Conservation (phyloP, 2,329 filamentous ascomycete genomes). For the Fragosphaeria purpurea region DNA sequence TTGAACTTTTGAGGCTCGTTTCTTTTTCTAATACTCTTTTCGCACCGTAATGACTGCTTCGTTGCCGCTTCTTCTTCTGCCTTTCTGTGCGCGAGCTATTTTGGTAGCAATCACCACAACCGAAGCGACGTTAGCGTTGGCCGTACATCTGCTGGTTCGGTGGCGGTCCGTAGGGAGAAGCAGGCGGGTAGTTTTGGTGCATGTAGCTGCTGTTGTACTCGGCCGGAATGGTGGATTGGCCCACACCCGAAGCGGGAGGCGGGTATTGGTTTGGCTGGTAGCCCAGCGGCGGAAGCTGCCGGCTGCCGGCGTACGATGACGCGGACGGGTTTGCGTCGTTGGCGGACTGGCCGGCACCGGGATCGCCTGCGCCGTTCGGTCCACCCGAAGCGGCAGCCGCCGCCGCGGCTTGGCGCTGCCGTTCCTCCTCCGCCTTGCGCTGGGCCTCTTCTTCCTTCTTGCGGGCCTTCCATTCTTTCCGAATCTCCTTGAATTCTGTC, state of each 20-base stretch:
- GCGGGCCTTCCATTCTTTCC: conserved; percentile 97
- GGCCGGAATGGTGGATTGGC: conserved; percentile 42
- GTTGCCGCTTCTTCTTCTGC: too few species aligned
- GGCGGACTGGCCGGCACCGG: conserved; percentile 36
- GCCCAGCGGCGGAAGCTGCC: conserved; percentile 66
- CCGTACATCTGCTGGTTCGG: conserved; percentile 49
- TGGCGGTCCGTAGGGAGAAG: conserved; percentile 48
- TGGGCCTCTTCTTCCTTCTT: conserved; percentile 96
- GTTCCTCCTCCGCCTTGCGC: conserved; percentile 85
- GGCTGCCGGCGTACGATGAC: conserved; percentile 47
- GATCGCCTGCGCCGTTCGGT: conserved; percentile 42
- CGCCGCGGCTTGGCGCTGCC: conserved; percentile 43
- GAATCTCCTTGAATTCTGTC: conserved; percentile 84
- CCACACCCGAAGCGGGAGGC: conserved; percentile 43
- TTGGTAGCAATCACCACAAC: too few species aligned
- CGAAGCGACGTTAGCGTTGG: conserved; percentile 26
- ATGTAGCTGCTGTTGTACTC: conserved; percentile 47
- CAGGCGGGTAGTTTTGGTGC: conserved; percentile 48
- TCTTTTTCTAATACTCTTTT: too few species aligned
- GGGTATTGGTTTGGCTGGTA: conserved; percentile 61
- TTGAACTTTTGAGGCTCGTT: too few species aligned
- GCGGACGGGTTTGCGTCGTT: conserved; percentile 43
- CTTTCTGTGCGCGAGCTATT: too few species aligned
- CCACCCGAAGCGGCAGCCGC: conserved; percentile 46
- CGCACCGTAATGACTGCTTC: too few species aligned